Conservation (phyloP, 2,329 filamentous ascomycete species). For the Fusarium oxysporum region DNA sequence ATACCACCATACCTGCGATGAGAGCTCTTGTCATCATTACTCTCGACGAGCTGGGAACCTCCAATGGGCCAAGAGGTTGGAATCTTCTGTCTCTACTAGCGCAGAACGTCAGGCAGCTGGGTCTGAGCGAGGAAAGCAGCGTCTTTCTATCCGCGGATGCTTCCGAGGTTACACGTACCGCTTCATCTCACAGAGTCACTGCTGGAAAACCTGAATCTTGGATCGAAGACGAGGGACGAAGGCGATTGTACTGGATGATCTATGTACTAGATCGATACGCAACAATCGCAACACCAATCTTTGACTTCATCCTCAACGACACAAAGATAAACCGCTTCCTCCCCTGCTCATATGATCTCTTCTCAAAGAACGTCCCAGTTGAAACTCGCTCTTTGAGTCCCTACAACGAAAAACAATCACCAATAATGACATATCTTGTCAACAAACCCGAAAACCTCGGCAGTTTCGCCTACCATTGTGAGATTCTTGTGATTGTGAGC, state of each 20-base stretch:
- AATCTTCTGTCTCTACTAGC: slow-evolving; percentile 55
- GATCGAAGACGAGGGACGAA: slow-evolving; percentile 58
- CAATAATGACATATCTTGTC: slow-evolving; percentile 44
- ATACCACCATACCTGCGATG: slow-evolving; percentile 54
- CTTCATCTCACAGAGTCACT: slow-evolving; percentile 51
- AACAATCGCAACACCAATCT: slow-evolving; percentile 55
- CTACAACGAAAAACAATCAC: slow-evolving; percentile 42
- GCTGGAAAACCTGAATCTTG: slow-evolving; percentile 54
- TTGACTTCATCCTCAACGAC: slow-evolving; percentile 57
- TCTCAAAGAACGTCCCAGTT: slow-evolving; percentile 57
- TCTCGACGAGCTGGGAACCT: slow-evolving; percentile 56
- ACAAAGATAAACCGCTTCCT: slow-evolving; percentile 54
- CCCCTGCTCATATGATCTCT: slow-evolving; percentile 58
- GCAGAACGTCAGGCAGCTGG: slow-evolving; percentile 55
- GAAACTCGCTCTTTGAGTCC: slow-evolving; percentile 52
- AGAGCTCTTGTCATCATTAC: slow-evolving; percentile 56
- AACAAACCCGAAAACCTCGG: slow-evolving; percentile 57
- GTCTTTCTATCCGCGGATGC: slow-evolving; percentile 51
- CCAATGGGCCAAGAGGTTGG: slow-evolving; percentile 57
- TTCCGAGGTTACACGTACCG: slow-evolving; percentile 50
- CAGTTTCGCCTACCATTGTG: slow-evolving; percentile 59
- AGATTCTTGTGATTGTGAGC: slow-evolving; percentile 57
- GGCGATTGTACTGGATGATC: slow-evolving; percentile 59
- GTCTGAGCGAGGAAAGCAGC: slow-evolving; percentile 54
- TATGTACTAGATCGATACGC: slow-evolving; percentile 59